phyloP scores from a whole-genome alignment of 176 grass and related monocot genomes.

The Alloteropsis semialata region DNA sequence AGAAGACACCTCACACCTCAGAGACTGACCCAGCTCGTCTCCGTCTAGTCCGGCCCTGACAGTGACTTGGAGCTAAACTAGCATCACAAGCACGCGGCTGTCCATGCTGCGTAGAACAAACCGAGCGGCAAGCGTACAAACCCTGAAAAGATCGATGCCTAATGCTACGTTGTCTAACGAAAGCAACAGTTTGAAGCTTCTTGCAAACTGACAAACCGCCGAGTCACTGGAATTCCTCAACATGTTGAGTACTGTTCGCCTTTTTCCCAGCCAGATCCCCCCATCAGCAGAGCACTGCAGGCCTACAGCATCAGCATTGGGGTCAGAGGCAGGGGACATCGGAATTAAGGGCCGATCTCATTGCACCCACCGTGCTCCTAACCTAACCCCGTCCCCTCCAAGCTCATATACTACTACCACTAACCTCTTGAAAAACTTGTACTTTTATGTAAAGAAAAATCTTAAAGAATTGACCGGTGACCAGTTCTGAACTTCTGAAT shows the following conservation, averaged over 20 bases:
- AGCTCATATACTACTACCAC: neutral
- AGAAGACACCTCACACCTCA: neutral
- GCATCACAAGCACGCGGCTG: neutral
- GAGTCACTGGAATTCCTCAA: constrained; percentile 10
- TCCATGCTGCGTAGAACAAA: neutral
- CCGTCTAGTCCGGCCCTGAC: neutral
- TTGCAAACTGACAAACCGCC: neutral
- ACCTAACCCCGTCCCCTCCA: neutral
- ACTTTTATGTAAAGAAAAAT: neutral
- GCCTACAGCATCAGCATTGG: neutral
- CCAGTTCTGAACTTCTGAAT: constrained; percentile 12
- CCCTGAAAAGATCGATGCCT: constrained; percentile 35
- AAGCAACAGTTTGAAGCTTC: constrained; percentile 15
- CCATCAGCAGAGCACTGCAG: neutral
- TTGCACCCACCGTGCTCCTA: neutral
- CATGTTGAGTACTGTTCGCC: neutral
- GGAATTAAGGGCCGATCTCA: neutral
- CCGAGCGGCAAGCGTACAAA: neutral
- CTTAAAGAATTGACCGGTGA: neutral
- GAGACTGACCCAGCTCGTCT: neutral
- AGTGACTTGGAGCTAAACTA: neutral
- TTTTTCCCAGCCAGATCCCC: neutral
- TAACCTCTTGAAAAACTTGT: neutral
- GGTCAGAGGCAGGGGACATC: neutral
- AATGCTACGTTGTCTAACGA: constrained; percentile 4